Conservation (phyloP, 495 filamentous ascomycete species). For the Coniosporium apollinis region DNA sequence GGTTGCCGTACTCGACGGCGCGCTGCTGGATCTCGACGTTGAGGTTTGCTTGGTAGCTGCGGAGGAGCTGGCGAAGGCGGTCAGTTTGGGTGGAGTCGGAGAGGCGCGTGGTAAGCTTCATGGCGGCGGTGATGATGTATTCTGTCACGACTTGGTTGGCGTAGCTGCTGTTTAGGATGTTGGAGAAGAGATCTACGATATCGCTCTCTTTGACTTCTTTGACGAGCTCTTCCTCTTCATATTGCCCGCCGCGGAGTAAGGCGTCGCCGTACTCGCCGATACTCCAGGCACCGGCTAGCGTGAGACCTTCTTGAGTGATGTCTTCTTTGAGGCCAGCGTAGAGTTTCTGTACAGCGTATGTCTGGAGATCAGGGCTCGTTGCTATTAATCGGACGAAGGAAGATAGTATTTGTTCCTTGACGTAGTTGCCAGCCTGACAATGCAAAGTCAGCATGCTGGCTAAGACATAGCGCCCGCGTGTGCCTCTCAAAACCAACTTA, state of each 20-base stretch:
- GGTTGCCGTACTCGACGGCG: conserved; percentile 83
- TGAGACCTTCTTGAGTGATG: conserved; percentile 91
- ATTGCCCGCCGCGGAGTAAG: conserved; percentile 71
- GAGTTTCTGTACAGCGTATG: conserved; percentile 89
- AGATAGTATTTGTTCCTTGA: conserved; percentile 93
- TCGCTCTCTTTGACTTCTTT: conserved; percentile 81
- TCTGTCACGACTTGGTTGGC: conserved; percentile 76
- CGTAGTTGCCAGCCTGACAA: conserved; percentile 63
- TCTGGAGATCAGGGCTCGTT: conserved; percentile 85
- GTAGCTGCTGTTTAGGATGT: conserved; percentile 86
- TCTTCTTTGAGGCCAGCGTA: conserved; percentile 83
- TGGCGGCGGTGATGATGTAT: conserved; percentile 86
- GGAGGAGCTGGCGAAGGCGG: conserved; percentile 60
- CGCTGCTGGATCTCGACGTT: conserved; percentile 94
- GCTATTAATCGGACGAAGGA: conserved; percentile 93
- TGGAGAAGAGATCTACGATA: conserved; percentile 75
- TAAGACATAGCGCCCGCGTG: too few species aligned
- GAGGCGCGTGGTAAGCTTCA: conserved; percentile 88
- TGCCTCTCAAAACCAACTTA: too few species aligned
- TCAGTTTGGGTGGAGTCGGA: conserved; percentile 70
- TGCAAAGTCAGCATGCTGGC: too few species aligned
- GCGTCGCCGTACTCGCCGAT: conserved; percentile 95
- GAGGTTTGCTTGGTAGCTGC: conserved; percentile 58
- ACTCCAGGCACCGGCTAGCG: conserved; percentile 88
- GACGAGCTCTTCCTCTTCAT: conserved; percentile 88